A percentile compares a stretch with the other conserved stretches of the same genome.
These are phyloP conservation scores for Stachybotrys elegans DNA, from an alignment of 2,329 filamentous ascomycete species.

Conservation along the genomic window DNA sequence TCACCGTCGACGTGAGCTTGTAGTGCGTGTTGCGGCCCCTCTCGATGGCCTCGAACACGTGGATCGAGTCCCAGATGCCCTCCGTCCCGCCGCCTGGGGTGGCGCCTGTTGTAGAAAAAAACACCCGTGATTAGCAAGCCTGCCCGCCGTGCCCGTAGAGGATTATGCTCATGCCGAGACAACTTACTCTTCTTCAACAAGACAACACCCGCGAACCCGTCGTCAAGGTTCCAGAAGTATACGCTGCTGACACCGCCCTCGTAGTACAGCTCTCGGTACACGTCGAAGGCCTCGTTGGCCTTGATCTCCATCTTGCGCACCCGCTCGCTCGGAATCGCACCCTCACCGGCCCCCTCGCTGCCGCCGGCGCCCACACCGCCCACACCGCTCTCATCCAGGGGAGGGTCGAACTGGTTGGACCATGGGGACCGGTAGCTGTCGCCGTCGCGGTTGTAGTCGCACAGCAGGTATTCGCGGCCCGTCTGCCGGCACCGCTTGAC, in stretches of 20 bases:
- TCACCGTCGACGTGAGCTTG: slow-evolving; percentile 95
- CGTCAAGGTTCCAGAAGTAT: slow-evolving; percentile 97
- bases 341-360: slow-evolving; percentile 64
- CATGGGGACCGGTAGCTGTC: slow-evolving; percentile 98
- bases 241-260: slow-evolving; percentile 94
- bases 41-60: slow-evolving; percentile 96
- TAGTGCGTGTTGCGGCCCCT: slow-evolving; percentile 90
- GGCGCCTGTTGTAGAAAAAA: slow-evolving; percentile 47
- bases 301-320: slow-evolving; percentile 90
- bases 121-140: too few species aligned
- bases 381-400: slow-evolving; percentile 61
- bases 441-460: slow-evolving; percentile 99
- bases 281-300: slow-evolving; percentile 93
- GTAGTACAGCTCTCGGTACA: slow-evolving; percentile 95
- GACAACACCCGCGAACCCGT: slow-evolving; percentile 95
- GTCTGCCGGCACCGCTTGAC: slow-evolving; percentile 81
- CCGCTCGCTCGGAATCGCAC: slow-evolving; percentile 81
- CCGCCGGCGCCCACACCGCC: slow-evolving; percentile 47
- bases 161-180: too few species aligned
- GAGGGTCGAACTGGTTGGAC: slow-evolving; percentile 97
- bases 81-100: slow-evolving; percentile 61
- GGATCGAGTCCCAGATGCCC: slow-evolving; percentile 95
- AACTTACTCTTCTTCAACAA: slow-evolving; percentile 84
- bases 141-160: too few species aligned
- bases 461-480: slow-evolving; percentile 92